Conservation (phyloP, 2,329 filamentous ascomycete species). For the Colletotrichum higginsianum region DNA sequence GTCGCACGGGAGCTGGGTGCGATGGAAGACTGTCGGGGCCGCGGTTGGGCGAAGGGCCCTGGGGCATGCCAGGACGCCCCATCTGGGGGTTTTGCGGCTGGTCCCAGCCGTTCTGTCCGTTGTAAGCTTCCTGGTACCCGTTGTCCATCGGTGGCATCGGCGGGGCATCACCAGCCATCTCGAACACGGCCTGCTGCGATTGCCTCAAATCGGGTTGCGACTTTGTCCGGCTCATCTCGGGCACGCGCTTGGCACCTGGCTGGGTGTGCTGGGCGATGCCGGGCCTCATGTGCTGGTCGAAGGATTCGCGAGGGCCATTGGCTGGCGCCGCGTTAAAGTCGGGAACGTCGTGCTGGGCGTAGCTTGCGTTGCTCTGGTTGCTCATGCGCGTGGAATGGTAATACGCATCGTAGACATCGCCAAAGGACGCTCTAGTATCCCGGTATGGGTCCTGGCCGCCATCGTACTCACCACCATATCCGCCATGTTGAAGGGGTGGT, state of each 20-base stretch:
- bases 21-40: slow-evolving; percentile 67
- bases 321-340: slow-evolving; percentile 58
- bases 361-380: slow-evolving; percentile 44
- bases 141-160: slow-evolving; percentile 64
- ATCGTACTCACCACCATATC: slow-evolving; percentile 51
- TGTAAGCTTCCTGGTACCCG: slow-evolving; percentile 43
- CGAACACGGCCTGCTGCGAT: slow-evolving; percentile 78
- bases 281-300: slow-evolving; percentile 64
- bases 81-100: slow-evolving; percentile 32
- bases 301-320: slow-evolving; percentile 55
- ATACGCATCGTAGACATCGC: slow-evolving; percentile 47
- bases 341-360: slow-evolving; percentile 50
- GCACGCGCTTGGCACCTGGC: slow-evolving; percentile 64
- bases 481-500: slow-evolving; percentile 44
- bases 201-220: slow-evolving; percentile 78
- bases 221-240: slow-evolving; percentile 72
- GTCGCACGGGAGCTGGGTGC: slow-evolving; percentile 75
- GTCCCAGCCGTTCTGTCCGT: slow-evolving; percentile 41
- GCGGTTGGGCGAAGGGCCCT: slow-evolving; percentile 49
- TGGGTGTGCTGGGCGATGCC: slow-evolving; percentile 59
- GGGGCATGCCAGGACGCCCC: slow-evolving; percentile 47
- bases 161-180: slow-evolving; percentile 77
- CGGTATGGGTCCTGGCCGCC: slow-evolving; percentile 51
- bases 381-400: slow-evolving; percentile 47
- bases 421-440: slow-evolving; percentile 46